Percentiles rank a stretch among this genome's conserved stretches.
Evolutionary conservation across 345 rosid genomes (phyloP).

Genomic region (Eucalyptus cloeziana): DNA sequence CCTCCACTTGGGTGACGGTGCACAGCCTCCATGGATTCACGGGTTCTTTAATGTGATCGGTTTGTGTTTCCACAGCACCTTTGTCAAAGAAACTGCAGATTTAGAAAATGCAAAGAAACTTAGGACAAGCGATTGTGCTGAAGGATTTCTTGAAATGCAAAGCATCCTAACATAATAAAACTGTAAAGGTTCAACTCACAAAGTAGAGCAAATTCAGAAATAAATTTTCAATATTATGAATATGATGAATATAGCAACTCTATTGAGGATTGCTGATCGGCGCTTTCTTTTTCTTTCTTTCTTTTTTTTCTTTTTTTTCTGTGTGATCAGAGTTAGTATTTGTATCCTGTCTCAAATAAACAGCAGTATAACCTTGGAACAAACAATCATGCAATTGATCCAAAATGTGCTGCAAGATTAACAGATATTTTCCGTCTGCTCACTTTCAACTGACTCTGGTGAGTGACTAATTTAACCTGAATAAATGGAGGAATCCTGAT

Average conservation of each 20-base stretch:
- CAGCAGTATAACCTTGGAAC: not conserved
- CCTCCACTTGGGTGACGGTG: slow-evolving; percentile 40
- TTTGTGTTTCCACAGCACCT: slow-evolving; percentile 15
- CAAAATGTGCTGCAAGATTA: not conserved
- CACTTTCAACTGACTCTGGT: not conserved
- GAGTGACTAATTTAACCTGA: not conserved
- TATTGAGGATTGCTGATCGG: too few species aligned
- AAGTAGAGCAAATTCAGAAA: not conserved
- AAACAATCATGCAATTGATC: not conserved
- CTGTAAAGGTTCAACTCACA: not conserved
- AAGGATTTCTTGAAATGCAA: not conserved
- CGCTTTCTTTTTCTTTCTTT: too few species aligned
- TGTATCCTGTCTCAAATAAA: not conserved
- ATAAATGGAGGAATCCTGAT: not conserved
- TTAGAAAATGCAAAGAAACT: not conserved
- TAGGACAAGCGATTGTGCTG: not conserved
- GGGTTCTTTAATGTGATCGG: slow-evolving; percentile 1
- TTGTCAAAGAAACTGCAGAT: slow-evolving; percentile 24
- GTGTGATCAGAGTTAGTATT: too few species aligned
- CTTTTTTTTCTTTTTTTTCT: too few species aligned
- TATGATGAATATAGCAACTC: not conserved
- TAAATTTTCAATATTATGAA: not conserved
- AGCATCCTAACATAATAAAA: not conserved
- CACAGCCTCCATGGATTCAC: slow-evolving; percentile 21
- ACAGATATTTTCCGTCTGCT: not conserved